Evolutionary conservation across 495 filamentous ascomycete species (phyloP).

Genomic region (Pyronema omphalodes): DNA sequence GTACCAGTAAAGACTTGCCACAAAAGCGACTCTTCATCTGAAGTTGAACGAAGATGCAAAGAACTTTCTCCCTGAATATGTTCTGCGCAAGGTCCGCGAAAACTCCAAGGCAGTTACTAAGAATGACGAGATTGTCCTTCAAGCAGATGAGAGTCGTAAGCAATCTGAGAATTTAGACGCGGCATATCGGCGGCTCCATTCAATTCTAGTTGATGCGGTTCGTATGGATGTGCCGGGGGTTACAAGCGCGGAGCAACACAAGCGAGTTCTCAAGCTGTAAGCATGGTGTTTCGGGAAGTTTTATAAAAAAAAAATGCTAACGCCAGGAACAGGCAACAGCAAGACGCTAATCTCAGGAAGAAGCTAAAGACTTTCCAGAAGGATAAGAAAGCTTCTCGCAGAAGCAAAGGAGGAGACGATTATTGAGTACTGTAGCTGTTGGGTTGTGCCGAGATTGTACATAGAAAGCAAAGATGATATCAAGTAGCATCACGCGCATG

Average conservation of each 20-base stretch:
- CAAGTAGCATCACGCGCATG: too few species aligned
- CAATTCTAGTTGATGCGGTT: neutral
- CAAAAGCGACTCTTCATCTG: constrained; percentile 67
- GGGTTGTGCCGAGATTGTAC: neutral
- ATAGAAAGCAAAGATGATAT: too few species aligned
- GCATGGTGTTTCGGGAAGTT: neutral
- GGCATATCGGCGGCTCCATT: constrained; percentile 43
- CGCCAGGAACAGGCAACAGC: neutral
- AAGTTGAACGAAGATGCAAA: constrained; percentile 38
- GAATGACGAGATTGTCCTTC: constrained; percentile 41
- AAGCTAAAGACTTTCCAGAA: constrained; percentile 1
- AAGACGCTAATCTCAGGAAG: neutral
- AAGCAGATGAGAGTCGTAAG: constrained; percentile 46
- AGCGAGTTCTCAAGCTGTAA: constrained; percentile 7
- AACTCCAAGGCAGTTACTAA: constrained; percentile 33
- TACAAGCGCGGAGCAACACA: constrained; percentile 4
- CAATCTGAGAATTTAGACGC: constrained; percentile 45
- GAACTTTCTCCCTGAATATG: constrained; percentile 41
- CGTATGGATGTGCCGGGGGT: constrained; percentile 4
- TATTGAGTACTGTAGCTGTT: neutral
- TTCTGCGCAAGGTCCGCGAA: constrained; percentile 43
- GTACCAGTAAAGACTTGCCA: constrained; percentile 51
- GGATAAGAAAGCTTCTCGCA: neutral
- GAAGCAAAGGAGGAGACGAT: neutral
- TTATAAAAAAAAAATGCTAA: neutral